A percentile compares a stretch with the other conserved stretches of the same genome.
Evolutionary conservation across 2,329 filamentous ascomycete genomes (phyloP).

Genomic region (Ophiocordyceps sinensis): DNA sequence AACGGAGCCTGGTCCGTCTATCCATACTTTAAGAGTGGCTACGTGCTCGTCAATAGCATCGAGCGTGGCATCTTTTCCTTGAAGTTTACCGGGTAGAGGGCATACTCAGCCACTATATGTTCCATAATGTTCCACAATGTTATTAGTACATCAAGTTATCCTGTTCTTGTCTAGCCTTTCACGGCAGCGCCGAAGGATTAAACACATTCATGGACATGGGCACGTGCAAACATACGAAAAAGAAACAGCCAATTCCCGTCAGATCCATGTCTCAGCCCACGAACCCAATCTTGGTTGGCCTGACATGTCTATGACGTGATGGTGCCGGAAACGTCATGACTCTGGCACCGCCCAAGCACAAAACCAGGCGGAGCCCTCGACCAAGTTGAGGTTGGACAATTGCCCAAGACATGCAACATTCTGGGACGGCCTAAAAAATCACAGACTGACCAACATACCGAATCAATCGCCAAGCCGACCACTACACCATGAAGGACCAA

Average conservation of each 20-base stretch:
- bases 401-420: not conserved
- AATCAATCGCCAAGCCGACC: not conserved
- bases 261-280: not conserved
- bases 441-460: not conserved
- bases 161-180: too few relatives aligned
- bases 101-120: too few relatives aligned
- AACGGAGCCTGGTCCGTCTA: constrained; percentile 31
- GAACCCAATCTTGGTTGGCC: not conserved
- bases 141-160: too few relatives aligned
- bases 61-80: constrained; percentile 32
- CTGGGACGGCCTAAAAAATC: not conserved
- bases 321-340: constrained; percentile 2
- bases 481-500: constrained; percentile 8
- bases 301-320: constrained; percentile 1
- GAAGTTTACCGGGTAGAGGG: constrained; percentile 7
- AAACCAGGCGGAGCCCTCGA: not conserved
- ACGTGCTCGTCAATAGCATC: constrained; percentile 32
- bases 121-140: too few relatives aligned
- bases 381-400: not conserved
- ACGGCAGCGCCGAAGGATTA: not conserved
- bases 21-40: constrained; percentile 28
- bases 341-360: not conserved
- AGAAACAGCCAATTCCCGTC: too few relatives aligned
- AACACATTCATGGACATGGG: too few relatives aligned
- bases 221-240: too few relatives aligned